Percentiles rank a stretch among this genome's conserved stretches.
phyloP scores from a whole-genome alignment of 345 rosid genomes.

The Passiflora organensis region DNA sequence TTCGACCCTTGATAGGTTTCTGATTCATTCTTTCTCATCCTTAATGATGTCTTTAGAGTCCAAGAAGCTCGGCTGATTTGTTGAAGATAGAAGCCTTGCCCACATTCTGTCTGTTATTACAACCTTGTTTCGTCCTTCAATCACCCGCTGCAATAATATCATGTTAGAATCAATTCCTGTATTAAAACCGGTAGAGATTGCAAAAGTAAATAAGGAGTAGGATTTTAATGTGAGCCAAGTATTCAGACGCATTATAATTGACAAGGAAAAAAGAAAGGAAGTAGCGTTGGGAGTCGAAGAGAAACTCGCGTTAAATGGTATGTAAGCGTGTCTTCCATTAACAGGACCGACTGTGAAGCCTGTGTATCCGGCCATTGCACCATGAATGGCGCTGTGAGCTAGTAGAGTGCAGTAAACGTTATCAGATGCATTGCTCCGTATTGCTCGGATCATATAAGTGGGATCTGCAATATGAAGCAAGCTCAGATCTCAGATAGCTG shows the following conservation, averaged over 20 bases:
- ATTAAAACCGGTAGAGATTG: no score
- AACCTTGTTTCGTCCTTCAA: conserved; percentile 56
- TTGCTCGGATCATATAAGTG: conserved; percentile 22
- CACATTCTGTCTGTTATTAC: conserved; percentile 89
- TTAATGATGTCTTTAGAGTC: conserved; percentile 3
- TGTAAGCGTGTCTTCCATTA: conserved; percentile 19
- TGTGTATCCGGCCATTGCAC: conserved; percentile 25
- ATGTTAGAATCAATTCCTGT: neutral
- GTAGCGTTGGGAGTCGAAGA: neutral
- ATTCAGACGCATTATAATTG: no score
- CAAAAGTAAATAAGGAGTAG: no score
- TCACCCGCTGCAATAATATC: conserved; percentile 40
- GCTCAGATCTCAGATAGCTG: no score
- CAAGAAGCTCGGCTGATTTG: conserved; percentile 76
- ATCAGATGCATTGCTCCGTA: conserved; percentile 23
- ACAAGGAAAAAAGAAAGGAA: neutral
- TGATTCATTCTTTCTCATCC: conserved; percentile 1
- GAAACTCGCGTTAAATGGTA: conserved; percentile 14
- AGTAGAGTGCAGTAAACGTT: conserved; percentile 18
- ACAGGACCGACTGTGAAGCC: conserved; percentile 22
- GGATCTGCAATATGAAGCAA: conserved; percentile 7
- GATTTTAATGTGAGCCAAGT: no score
- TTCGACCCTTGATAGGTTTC: no score
- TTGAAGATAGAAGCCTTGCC: conserved; percentile 73
- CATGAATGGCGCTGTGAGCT: conserved; percentile 25